Base-by-base conservation (phyloP, 2,329 filamentous ascomycete genomes). In the Cladosporium oxysporum region DNA sequence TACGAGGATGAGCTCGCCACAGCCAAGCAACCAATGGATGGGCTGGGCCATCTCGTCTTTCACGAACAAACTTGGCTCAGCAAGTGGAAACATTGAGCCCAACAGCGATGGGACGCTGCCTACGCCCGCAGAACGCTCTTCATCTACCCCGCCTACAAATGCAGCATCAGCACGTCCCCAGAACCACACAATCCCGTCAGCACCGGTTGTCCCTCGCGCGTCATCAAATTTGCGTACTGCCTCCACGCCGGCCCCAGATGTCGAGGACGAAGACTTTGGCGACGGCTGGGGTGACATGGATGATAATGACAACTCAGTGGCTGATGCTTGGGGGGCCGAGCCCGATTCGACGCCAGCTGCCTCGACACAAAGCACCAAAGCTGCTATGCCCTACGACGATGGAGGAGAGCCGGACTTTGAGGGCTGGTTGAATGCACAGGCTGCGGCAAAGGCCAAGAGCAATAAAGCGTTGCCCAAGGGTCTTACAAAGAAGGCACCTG, bases 31-130 rank as follows among this genome's bases (percentile, higher is more conserved):
- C 26, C 88, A 88, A 2, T 98, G 95, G 95, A 88, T 95, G 1
- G 95, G 95, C 14, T 99, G 95, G 95, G 95, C 95, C 1, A 97
- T 99, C 64, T 98, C 95, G 0, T 97, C 93, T 1, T 99, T 99
- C 76, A 98, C 95, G 1, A 98, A 98, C 79, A 97, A 97, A 74
- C 78, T 98, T 14, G 89, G 92, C 1, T 81, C 91, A 0, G 93
- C 92, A 0, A 90, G 90, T 10, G 95, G 95, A 21, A 91, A 97
- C 66, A 99, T 99, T 69, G 85, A 94, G 74, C 81, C 87, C 14
- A 76, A 84, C 21, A 79, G 82, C 62, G 83, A 84, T 67, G 80
- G 80, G 41, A 76, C 79, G 2, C 81, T 81, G 14, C 79, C 84
- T 23, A 79, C 79, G 16, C 81, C 81, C 31, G 68, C 72, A 53